These are phyloP conservation scores for Irpex rosettiformis DNA, from an alignment of 1,284 basidiomycete species.

Conservation along the genomic window DNA sequence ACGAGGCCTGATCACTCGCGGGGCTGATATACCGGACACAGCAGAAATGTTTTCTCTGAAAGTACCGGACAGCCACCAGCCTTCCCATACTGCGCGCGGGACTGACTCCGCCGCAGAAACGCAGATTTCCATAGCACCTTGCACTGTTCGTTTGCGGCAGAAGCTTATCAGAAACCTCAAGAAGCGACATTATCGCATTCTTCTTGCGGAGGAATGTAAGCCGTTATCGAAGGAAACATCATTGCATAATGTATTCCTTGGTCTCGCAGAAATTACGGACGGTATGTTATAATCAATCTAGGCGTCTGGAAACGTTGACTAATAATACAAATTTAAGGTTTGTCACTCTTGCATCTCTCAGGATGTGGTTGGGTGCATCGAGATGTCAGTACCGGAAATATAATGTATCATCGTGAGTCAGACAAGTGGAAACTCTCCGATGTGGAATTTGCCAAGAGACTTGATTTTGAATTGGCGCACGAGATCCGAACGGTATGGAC, in stretches of 20 bases:
- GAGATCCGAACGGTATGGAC: neutral
- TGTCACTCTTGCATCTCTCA: neutral
- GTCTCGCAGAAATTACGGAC: neutral
- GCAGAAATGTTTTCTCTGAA: neutral
- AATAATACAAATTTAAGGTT: neutral
- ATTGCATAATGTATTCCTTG: neutral
- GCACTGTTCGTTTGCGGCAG: too few relatives aligned
- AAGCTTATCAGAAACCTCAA: too few relatives aligned
- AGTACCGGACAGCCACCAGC: neutral
- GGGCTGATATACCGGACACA: neutral
- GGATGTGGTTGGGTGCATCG: constrained; percentile 1
- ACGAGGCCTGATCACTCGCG: neutral
- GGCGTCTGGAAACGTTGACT: neutral
- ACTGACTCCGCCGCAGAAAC: neutral
- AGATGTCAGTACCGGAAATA: constrained; percentile 1
- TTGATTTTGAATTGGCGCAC: neutral
- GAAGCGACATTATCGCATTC: neutral
- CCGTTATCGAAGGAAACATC: neutral
- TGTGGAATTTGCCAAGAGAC: neutral
- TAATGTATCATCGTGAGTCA: neutral
- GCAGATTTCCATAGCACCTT: neutral
- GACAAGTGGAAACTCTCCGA: neutral
- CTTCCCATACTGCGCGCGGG: neutral
- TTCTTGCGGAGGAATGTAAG: neutral
- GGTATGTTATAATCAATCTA: neutral